Evolutionary conservation across 495 filamentous ascomycete genomes (phyloP).

Genomic region (Talaromyces liani): DNA sequence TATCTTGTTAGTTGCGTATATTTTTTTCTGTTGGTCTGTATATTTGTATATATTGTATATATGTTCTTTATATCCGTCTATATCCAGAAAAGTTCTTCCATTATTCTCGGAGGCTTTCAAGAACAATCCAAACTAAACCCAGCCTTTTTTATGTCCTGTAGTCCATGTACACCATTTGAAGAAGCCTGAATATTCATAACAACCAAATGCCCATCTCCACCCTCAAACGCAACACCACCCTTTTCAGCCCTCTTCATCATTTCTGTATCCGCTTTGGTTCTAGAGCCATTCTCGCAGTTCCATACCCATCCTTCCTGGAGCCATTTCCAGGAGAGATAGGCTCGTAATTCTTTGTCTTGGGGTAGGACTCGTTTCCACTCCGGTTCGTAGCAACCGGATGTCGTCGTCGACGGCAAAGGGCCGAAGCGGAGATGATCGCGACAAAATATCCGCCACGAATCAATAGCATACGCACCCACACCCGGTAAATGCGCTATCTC

Average conservation of each 20-base stretch:
- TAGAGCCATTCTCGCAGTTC: conserved; percentile 65
- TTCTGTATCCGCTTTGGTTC: conserved; percentile 45
- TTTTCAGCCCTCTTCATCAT: conserved; percentile 49
- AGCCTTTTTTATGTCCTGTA: conserved; percentile 13
- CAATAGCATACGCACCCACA: conserved; percentile 77
- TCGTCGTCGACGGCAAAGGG: not conserved
- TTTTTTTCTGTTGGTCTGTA: not conserved
- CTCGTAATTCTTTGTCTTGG: conserved; percentile 79
- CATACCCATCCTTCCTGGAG: conserved; percentile 76
- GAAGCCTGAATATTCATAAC: conserved; percentile 18
- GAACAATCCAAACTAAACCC: conserved; percentile 8
- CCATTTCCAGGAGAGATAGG: conserved; percentile 89
- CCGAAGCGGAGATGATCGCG: conserved; percentile 63
- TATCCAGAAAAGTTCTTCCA: too few species aligned
- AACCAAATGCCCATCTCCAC: conserved; percentile 45
- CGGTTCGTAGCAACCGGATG: conserved; percentile 23
- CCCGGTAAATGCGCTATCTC: conserved; percentile 83
- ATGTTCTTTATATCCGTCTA: not conserved
- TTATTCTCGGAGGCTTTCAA: too few species aligned
- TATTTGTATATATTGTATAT: not conserved
- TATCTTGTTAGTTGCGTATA: not conserved
- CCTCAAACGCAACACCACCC: conserved; percentile 57
- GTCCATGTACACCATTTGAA: conserved; percentile 13
- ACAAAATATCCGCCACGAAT: conserved; percentile 93
- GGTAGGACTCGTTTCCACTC: conserved; percentile 90